Percentiles rank a stretch among this genome's conserved stretches.
Conservation (phyloP, 1,284 basidiomycete genomes). For the Bjerkandera adusta region DNA sequence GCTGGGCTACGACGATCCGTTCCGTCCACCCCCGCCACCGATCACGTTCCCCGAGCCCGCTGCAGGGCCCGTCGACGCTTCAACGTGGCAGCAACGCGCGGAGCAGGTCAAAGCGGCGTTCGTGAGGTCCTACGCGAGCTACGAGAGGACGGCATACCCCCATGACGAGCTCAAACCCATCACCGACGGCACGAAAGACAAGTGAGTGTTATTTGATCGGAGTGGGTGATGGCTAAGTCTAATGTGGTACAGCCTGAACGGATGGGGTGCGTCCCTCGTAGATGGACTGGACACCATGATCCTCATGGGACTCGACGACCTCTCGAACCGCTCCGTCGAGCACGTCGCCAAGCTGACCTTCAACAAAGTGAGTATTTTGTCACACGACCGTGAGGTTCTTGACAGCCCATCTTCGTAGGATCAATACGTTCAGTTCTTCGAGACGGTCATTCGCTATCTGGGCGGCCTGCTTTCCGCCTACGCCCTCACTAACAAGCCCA, state of each 20-base stretch:
- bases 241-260: conserved; percentile 47
- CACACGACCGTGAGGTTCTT: not conserved
- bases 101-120: conserved; percentile 55
- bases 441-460: conserved; percentile 69
- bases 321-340: conserved; percentile 63
- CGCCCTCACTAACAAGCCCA: conserved; percentile 53
- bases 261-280: conserved; percentile 78
- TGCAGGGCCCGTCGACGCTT: not conserved
- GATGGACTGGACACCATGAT: conserved; percentile 79
- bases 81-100: conserved; percentile 22
- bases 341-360: conserved; percentile 63
- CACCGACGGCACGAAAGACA: conserved; percentile 31
- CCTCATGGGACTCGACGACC: conserved; percentile 63
- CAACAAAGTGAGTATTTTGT: conserved; percentile 29
- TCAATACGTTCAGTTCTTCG: conserved; percentile 54
- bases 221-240: not conserved
- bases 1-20: not conserved
- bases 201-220: conserved; percentile 20
- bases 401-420: conserved; percentile 19
- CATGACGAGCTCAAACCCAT: conserved; percentile 56
- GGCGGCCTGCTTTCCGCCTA: conserved; percentile 68
- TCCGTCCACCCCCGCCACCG: not conserved
- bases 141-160: conserved; percentile 51
- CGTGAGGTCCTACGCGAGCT: conserved; percentile 51
- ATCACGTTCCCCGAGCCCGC: not conserved